Evolutionary conservation across 305 asterid genomes (phyloP).

Genomic region (Fraxinus ornus): DNA sequence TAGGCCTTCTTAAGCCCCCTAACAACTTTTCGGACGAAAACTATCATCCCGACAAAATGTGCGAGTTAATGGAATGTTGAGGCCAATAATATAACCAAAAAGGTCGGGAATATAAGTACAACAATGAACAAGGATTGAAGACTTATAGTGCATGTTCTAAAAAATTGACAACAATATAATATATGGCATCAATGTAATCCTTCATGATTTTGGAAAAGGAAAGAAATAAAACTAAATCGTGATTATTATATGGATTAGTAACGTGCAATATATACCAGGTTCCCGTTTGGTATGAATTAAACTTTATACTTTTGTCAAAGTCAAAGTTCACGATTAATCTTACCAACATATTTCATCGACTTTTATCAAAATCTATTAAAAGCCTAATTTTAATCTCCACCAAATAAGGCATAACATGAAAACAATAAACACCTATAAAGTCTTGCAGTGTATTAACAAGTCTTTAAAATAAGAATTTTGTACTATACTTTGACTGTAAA

Average conservation of each 20-base stretch:
- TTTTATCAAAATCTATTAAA: too few species aligned
- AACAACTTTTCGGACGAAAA: background rate
- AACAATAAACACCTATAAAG: background rate
- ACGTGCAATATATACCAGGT: background rate
- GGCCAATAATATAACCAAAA: background rate
- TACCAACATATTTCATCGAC: too few species aligned
- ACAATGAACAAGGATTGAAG: background rate
- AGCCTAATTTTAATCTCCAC: too few species aligned
- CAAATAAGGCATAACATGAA: too few species aligned
- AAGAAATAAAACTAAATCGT: background rate
- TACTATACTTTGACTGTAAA: background rate
- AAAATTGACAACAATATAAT: too few species aligned
- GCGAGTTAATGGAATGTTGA: background rate
- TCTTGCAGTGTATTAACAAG: background rate
- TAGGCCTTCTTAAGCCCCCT: background rate
- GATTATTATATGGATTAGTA: background rate
- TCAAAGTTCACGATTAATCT: too few species aligned
- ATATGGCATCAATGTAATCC: background rate
- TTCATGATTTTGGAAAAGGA: background rate
- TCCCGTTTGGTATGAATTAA: too few species aligned
- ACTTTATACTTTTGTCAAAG: too few species aligned
- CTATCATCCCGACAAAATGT: background rate
- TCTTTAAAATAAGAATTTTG: background rate
- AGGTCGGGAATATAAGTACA: background rate
- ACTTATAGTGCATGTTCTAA: background rate